Evolutionary conservation across 164 flowering plant species (phyloP).

Genomic region (Cinnamomum micranthum): DNA sequence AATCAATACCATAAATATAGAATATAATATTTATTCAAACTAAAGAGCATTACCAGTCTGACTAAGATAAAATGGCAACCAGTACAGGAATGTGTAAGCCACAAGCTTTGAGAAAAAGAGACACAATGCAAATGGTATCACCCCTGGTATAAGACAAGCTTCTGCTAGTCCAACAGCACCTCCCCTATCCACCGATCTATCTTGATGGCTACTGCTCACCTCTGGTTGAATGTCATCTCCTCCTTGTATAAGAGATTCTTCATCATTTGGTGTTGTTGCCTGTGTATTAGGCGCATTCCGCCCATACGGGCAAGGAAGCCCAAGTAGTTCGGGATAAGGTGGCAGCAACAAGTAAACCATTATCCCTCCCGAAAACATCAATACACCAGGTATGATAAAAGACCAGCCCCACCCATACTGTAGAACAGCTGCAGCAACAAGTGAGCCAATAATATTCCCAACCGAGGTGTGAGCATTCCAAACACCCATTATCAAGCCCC

Average conservation of each 20-base stretch:
- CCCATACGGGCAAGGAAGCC: constrained; percentile 39
- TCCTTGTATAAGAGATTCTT: constrained; percentile 29
- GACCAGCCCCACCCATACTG: constrained; percentile 98
- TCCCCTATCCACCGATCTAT: constrained; percentile 32
- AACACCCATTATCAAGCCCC: constrained; percentile 89
- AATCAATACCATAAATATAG: neutral
- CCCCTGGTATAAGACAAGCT: constrained; percentile 88
- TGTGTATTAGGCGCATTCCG: constrained; percentile 4
- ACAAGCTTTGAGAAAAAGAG: constrained; percentile 93
- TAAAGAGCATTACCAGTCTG: constrained; percentile 63
- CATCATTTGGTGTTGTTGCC: constrained; percentile 28
- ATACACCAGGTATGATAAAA: constrained; percentile 72
- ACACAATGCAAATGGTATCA: constrained; percentile 82
- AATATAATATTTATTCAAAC: neutral
- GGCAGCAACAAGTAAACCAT: constrained; percentile 71
- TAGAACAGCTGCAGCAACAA: constrained; percentile 70
- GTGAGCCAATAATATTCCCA: constrained; percentile 78
- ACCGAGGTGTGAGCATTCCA: constrained; percentile 94
- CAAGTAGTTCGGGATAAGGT: constrained; percentile 87
- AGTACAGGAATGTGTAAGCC: constrained; percentile 91
- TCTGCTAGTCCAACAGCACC: constrained; percentile 59
- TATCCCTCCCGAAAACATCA: constrained; percentile 60
- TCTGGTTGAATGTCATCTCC: constrained; percentile 17
- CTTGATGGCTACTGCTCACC: neutral
- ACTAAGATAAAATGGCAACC: constrained; percentile 91